Evolutionary conservation across 768 basidiomycete genomes (phyloP), one percentile per base, ranked within the genome.

Genomic region (Zangia roseola): DNA sequence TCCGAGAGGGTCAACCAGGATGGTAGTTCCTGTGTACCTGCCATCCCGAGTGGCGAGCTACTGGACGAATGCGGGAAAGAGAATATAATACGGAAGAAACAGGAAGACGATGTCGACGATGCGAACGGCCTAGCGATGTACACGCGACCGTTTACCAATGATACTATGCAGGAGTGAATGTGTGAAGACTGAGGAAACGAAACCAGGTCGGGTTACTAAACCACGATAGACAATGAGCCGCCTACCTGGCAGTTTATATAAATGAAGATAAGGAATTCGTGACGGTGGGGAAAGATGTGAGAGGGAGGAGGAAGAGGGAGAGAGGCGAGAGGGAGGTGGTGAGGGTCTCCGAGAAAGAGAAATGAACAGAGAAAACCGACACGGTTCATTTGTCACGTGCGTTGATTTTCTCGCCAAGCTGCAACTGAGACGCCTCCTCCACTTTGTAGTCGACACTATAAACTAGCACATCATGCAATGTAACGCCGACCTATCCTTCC

Each of bases 1-100:
- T 76, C 72, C 30, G 73, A 71, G 26, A 77, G 71, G 2, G 86
- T 80, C 54, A 90, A 71, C 89, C 89, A 91, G 26, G 88, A 72
- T 38, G 89, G 89, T 43, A 81, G 75, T 50, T 74, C 69, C 65
- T 91, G 89, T 4, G 84, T 80, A 21, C 80, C 61, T 48, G 65
- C 61, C 65, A 68, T 68, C 40, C 37, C 21, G 16, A 47, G 43
- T 44, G 49, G 56, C 54, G 52, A 53, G 44, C 30, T 31, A 17
- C 41, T 34, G 25, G 9, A 43, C 19, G 20, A 28, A 16, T 10
- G 20, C 23, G 43, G 23, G 45, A 34, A 40, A 41, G 28, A 55
- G 35, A 46, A 53, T 42, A 49, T 16, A 50, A 54, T 39, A 39
- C 48, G 25, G 30, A 41, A 42, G 53, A 47, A 16, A 34, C 39